Evolutionary conservation across 2,329 filamentous ascomycete genomes (phyloP).

Genomic region (Aureobasidium sp.): DNA sequence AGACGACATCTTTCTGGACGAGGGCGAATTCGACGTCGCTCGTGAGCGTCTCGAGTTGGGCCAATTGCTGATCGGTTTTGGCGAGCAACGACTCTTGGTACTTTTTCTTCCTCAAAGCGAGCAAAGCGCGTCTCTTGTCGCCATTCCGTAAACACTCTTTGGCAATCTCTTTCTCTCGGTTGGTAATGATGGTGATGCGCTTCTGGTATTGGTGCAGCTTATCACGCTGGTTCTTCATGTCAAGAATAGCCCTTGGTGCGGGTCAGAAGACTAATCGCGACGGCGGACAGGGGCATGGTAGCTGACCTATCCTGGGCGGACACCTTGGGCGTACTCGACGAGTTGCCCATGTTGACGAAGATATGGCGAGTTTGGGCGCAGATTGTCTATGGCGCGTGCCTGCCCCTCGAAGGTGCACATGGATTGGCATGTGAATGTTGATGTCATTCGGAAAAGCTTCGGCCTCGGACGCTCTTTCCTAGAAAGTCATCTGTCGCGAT

Average conservation of each 20-base stretch:
- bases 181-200: conserved; percentile 77
- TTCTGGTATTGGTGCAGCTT: conserved; percentile 94
- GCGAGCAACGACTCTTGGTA: conserved; percentile 86
- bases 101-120: conserved; percentile 89
- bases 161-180: conserved; percentile 80
- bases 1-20: conserved; percentile 94
- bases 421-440: conserved; percentile 11
- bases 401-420: not conserved
- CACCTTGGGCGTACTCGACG: conserved; percentile 52
- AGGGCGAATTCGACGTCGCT: conserved; percentile 89
- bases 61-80: conserved; percentile 90
- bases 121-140: conserved; percentile 73
- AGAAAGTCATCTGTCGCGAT: not conserved
- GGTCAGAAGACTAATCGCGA: conserved; percentile 14
- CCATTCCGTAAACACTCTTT: conserved; percentile 71
- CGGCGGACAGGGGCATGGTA: not conserved
- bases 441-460: conserved; percentile 12
- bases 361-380: not conserved
- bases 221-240: conserved; percentile 96
- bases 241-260: conserved; percentile 73
- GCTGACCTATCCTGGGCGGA: conserved; percentile 79
- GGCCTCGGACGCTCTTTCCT: not conserved
- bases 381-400: not conserved
- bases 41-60: conserved; percentile 83
- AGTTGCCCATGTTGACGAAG: conserved; percentile 52